Evolutionary conservation across 306 rosid genomes (phyloP).

Genomic region (Trifolium fragiferum): DNA sequence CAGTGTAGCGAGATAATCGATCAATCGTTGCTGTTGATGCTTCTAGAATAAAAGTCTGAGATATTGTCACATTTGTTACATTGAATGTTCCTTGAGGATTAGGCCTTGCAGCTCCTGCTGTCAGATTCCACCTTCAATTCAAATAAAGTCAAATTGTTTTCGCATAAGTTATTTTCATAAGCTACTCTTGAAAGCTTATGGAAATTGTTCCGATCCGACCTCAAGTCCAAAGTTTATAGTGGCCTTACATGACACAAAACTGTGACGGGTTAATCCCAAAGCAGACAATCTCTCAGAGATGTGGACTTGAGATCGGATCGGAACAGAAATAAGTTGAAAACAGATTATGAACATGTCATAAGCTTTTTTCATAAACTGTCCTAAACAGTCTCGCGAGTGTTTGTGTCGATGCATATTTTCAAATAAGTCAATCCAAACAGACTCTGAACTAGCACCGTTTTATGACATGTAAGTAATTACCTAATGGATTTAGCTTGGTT

Average conservation of each 20-base stretch:
- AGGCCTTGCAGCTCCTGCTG: constrained; percentile 87
- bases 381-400: neutral
- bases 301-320: no score
- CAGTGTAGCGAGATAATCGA: constrained; percentile 45
- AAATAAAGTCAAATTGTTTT: neutral
- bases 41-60: constrained; percentile 68
- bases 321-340: no score
- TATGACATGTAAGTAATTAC: constrained; percentile 45
- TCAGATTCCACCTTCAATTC: constrained; percentile 75
- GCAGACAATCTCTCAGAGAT: no score
- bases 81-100: constrained; percentile 88
- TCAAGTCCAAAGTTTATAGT: no score
- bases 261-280: no score
- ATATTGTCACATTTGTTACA: constrained; percentile 66
- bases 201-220: no score
- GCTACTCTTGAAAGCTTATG: no score
- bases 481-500: constrained; percentile 73
- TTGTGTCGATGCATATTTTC: neutral
- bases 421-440: neutral
- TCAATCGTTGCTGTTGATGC: constrained; percentile 45
- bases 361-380: neutral
- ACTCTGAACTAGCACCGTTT: neutral
- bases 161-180: no score
- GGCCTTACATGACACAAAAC: no score
- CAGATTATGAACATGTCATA: neutral